Evolutionary conservation across 2,329 filamentous ascomycete genomes (phyloP).

Genomic region (Calonectria fujianensis): DNA sequence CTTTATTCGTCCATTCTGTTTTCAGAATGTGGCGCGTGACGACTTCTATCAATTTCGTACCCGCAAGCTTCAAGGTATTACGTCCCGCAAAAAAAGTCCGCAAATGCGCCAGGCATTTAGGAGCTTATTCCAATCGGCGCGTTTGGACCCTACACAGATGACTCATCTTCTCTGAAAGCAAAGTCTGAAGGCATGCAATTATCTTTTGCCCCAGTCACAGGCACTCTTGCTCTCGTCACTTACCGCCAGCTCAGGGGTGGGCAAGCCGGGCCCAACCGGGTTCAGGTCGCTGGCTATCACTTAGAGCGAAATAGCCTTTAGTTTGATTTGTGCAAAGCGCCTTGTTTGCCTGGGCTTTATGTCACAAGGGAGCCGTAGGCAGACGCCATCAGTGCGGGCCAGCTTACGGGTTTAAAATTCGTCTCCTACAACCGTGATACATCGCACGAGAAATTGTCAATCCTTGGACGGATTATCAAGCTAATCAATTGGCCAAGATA

Average conservation of each 20-base stretch:
- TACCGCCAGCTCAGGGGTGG: background rate
- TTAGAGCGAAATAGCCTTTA: background rate
- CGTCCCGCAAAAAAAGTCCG: background rate
- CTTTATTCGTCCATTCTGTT: too few relatives aligned
- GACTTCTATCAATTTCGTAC: background rate
- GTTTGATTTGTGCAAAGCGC: background rate
- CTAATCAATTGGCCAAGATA: background rate
- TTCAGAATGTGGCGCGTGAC: background rate
- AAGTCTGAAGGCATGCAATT: background rate
- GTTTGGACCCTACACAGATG: background rate
- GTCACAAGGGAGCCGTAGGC: background rate
- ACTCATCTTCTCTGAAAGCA: background rate
- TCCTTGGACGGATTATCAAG: background rate
- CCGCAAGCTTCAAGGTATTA: background rate
- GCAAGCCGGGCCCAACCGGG: background rate
- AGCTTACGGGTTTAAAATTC: background rate
- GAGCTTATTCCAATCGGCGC: too few relatives aligned
- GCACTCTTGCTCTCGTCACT: conserved; percentile 12
- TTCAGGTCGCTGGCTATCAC: background rate
- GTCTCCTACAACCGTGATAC: background rate
- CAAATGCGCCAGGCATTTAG: background rate
- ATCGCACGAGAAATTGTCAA: background rate
- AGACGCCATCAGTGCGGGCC: background rate
- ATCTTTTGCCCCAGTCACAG: background rate
- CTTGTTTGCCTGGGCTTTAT: background rate